Percentiles rank a stretch among this genome's conserved stretches.
Conservation (phyloP, 202 grass and related monocot genomes). For the Zoysia matrella region DNA sequence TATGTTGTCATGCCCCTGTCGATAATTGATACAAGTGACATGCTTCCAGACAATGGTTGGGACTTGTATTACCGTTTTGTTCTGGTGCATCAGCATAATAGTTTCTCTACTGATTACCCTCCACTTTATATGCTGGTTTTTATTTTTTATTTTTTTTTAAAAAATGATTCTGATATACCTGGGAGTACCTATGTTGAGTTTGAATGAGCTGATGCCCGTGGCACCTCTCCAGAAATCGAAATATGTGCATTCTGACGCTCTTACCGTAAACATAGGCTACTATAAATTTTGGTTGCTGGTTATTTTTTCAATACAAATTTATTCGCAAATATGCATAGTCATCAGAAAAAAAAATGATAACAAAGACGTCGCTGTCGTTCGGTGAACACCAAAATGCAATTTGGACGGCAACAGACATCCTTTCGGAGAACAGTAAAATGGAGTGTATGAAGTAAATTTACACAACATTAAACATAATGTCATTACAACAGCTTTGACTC, state of each 20-base stretch:
- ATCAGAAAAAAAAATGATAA: background rate
- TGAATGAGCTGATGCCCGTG: background rate
- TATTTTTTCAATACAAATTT: background rate
- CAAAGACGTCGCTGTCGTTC: background rate
- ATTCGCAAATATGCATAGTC: background rate
- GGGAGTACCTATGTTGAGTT: background rate
- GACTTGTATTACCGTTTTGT: background rate
- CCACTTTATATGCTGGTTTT: background rate
- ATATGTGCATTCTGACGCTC: background rate
- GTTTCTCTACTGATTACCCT: background rate
- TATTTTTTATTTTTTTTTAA: background rate
- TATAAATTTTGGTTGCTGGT: background rate
- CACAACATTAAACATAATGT: too few species aligned
- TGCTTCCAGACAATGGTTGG: constrained; percentile 27
- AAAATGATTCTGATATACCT: constrained; percentile 7
- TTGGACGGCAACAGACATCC: too few species aligned
- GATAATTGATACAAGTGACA: constrained; percentile 41
- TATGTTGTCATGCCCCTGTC: constrained; percentile 34
- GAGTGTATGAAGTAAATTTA: too few species aligned
- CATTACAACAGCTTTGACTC: background rate
- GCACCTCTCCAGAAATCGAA: background rate
- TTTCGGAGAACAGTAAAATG: too few species aligned
- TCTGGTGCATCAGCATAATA: constrained; percentile 25
- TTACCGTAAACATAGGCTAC: background rate
- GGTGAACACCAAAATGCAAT: too few species aligned